phyloP scores from a whole-genome alignment of 2,329 filamentous ascomycete species.

The Lachnellula subtilissima region DNA sequence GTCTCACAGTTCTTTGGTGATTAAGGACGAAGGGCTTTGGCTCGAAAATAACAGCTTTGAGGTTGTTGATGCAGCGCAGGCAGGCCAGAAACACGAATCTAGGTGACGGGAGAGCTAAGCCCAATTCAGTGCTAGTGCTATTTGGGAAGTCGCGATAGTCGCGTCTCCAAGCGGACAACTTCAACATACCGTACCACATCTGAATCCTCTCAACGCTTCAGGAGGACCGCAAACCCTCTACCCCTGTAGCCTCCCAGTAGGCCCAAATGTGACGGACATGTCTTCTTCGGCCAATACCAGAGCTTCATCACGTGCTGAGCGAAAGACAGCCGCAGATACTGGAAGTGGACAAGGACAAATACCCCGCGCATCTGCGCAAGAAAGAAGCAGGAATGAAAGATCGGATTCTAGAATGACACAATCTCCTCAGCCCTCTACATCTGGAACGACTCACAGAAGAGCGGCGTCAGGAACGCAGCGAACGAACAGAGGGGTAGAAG shows the following conservation, averaged over 20 bases:
- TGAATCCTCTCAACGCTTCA: not conserved
- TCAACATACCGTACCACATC: constrained; percentile 3
- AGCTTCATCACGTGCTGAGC: constrained; percentile 28
- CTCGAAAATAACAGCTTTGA: constrained; percentile 2
- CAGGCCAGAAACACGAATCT: constrained; percentile 14
- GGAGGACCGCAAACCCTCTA: not conserved
- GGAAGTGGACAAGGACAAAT: constrained; percentile 21
- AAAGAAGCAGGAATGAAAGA: constrained; percentile 21
- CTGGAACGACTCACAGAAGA: constrained; percentile 1
- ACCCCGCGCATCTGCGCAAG: constrained; percentile 25
- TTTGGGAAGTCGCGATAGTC: not conserved
- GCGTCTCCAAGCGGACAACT: constrained; percentile 3
- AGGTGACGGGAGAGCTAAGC: not conserved
- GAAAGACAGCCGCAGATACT: constrained; percentile 28
- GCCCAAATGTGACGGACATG: constrained; percentile 28
- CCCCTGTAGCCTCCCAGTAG: not conserved
- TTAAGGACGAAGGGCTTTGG: not conserved
- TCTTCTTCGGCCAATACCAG: constrained; percentile 31
- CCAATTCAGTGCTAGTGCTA: not conserved
- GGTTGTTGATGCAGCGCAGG: constrained; percentile 10
- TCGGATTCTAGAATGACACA: constrained; percentile 22
- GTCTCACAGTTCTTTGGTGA: not conserved
- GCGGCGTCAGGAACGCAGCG: not conserved
- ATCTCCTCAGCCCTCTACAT: constrained; percentile 23
- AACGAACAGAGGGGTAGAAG: not conserved